Conservation (phyloP, 345 rosid species). For the Litchi chinensis region DNA sequence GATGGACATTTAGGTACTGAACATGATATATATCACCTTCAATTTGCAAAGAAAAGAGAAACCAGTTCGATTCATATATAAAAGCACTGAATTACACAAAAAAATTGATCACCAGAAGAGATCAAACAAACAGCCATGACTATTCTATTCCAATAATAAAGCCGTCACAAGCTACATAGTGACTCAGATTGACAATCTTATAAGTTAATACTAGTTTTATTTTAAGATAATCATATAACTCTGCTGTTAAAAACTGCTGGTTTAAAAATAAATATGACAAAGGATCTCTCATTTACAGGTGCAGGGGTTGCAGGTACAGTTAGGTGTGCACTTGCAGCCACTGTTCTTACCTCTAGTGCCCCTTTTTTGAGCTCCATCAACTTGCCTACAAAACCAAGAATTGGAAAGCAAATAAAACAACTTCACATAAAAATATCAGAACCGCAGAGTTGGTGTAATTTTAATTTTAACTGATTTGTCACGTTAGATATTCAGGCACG, state of each 20-base stretch:
- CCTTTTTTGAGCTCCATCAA: constrained; percentile 56
- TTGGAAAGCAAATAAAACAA: not conserved
- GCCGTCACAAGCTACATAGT: too few relatives aligned
- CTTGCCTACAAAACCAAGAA: constrained; percentile 24
- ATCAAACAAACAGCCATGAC: not conserved
- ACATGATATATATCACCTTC: too few relatives aligned
- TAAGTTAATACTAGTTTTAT: not conserved
- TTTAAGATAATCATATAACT: not conserved
- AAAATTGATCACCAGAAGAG: not conserved
- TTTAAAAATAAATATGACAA: too few relatives aligned
- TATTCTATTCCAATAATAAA: not conserved
- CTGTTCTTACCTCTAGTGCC: constrained; percentile 55
- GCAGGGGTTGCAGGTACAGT: constrained; percentile 91
- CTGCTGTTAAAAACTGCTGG: constrained; percentile 18
- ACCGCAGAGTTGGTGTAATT: too few relatives aligned
- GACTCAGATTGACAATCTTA: not conserved
- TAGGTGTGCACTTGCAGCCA: constrained; percentile 83
- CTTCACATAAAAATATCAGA: too few relatives aligned
- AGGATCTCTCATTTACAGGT: constrained; percentile 59
- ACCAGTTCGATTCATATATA: not conserved
- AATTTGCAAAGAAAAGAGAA: not conserved
- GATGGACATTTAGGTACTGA: not conserved
- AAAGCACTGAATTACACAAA: not conserved
- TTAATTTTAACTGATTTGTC: not conserved
- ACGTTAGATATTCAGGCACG: too few relatives aligned